Conservation (phyloP, 768 basidiomycete genomes). For the Mycena haematopus region DNA sequence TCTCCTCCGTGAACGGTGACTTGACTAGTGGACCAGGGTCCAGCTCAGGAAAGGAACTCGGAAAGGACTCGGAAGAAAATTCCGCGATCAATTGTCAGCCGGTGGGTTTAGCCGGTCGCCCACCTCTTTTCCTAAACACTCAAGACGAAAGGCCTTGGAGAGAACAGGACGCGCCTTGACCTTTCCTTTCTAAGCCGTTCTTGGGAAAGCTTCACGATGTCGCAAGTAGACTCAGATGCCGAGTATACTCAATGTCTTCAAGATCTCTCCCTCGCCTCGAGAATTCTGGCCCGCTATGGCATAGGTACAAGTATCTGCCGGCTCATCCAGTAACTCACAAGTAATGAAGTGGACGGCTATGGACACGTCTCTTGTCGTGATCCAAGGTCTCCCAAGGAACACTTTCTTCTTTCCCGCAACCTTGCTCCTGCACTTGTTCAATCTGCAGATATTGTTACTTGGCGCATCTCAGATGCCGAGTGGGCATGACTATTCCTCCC, state of each 20-base stretch:
- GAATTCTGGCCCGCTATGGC: slow-evolving; percentile 27
- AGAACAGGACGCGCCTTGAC: too few species aligned
- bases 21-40: slow-evolving; percentile 44
- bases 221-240: neutral
- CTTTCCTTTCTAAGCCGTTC: neutral
- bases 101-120: too few species aligned
- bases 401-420: slow-evolving; percentile 29
- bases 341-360: slow-evolving; percentile 25
- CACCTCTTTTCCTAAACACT: too few species aligned
- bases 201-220: neutral
- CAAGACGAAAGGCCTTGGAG: too few species aligned
- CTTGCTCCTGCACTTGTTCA: slow-evolving; percentile 26
- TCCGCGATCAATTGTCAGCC: too few species aligned
- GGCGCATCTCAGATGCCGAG: slow-evolving; percentile 28
- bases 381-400: slow-evolving; percentile 26
- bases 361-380: slow-evolving; percentile 32
- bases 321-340: neutral
- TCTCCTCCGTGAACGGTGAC: slow-evolving; percentile 38
- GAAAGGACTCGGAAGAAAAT: too few species aligned
- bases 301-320: slow-evolving; percentile 8
- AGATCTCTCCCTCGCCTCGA: slow-evolving; percentile 28
- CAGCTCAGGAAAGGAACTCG: slow-evolving; percentile 39
- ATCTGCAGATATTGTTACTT: slow-evolving; percentile 25
- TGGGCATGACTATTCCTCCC: neutral
- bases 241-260: slow-evolving; percentile 10